phyloP scores from a whole-genome alignment of 2,329 filamentous ascomycete genomes.

The Microcera coccophila region DNA sequence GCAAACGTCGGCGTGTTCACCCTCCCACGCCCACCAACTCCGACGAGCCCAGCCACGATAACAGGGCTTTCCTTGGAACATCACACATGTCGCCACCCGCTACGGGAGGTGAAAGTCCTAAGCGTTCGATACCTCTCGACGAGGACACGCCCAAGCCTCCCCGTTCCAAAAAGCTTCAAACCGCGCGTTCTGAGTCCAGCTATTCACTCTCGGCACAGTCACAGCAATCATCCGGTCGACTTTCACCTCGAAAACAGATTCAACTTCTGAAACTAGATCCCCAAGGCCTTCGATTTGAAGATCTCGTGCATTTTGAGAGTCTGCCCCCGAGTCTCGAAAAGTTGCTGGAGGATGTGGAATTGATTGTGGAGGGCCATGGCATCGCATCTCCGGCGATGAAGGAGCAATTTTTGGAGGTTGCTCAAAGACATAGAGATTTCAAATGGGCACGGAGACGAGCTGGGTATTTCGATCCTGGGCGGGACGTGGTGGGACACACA shows the following conservation, averaged over 20 bases:
- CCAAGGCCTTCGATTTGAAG: conserved; percentile 2
- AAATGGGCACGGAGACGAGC: conserved; percentile 1
- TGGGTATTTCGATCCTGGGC: conserved; percentile 3
- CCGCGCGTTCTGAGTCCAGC: conserved; percentile 5
- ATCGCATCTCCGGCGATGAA: not conserved
- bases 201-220: conserved; percentile 4
- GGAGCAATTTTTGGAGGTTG: not conserved
- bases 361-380: conserved; percentile 4
- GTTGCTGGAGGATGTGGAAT: conserved; percentile 1
- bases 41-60: too few species aligned
- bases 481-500: conserved; percentile 7
- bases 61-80: too few species aligned
- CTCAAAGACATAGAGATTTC: not conserved
- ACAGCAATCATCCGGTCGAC: not conserved
- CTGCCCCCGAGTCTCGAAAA: not conserved
- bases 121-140: not conserved
- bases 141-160: not conserved
- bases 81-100: too few species aligned
- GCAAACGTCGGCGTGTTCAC: too few species aligned
- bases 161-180: not conserved
- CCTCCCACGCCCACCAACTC: too few species aligned
- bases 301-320: conserved; percentile 2
- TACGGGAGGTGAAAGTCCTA: too few species aligned
- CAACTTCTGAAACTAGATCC: conserved; percentile 1
- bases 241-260: conserved; percentile 5